Evolutionary conservation across 2,329 filamentous ascomycete species (phyloP), one percentile per base, ranked within the genome.

Genomic region (Talaromyces sp.): DNA sequence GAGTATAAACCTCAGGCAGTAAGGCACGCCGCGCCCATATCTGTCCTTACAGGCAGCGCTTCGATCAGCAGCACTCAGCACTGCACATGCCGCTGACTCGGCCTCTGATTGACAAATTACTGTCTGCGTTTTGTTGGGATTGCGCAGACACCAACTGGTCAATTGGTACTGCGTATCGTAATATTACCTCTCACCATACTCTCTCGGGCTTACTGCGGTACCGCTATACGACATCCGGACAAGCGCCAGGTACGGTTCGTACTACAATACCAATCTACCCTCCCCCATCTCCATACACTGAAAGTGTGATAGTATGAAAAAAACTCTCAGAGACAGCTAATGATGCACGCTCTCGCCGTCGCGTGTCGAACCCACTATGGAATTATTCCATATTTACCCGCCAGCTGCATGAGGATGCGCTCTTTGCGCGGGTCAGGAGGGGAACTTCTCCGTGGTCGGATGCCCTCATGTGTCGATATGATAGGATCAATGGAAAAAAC

Each of bases 61-160:
- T 35, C n/a, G 31, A 19, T 14, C 50, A 54, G 50, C 50, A 37
- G 33, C 19, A 39, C 33, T 56, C 31, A 37, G 33, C 31, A 56
- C 58, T 39, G 52, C 64, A 66, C 64, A 66, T 66, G 64, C 52
- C n/a, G 59, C 14, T 22, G 41, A 24, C 50, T 16, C 50, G 63
- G 19, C 41, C 22, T 65, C 59, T 62, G 35, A 65, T 59, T 65
- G 52, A 37, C 61, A 45, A 63, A 37, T 54, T 14, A 56, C 49
- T 16, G 13, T 52, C 24, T 37, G 50, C 35, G 39, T 61, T 63
- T 63, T 63, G 61, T 63, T 63, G 61, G 61, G 60, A 56, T 19
- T 14, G 22, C 22, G 56, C 56, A 39, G 56, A 37, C 31, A 16
- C 50, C 50, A 37, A 37, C 33, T 56, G 52, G 11, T 37, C 33